These are phyloP conservation scores for Solanum neorickii DNA, from an alignment of 257 asterid species.

Conservation along the genomic window DNA sequence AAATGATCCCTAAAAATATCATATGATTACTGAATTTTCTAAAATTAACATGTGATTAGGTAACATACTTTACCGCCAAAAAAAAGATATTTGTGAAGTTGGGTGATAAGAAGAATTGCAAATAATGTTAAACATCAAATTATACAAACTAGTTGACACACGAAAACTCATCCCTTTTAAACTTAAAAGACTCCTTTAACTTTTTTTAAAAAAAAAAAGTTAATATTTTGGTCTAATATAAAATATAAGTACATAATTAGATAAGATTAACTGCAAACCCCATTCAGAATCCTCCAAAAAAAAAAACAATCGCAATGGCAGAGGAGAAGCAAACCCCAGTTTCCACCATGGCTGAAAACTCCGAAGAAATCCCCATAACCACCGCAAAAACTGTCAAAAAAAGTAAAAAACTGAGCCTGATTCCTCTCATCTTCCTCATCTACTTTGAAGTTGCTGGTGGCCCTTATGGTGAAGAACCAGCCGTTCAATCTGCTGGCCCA, in stretches of 20 bases:
- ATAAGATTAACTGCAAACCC: neutral
- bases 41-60: too few species aligned
- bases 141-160: too few species aligned
- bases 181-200: neutral
- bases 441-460: conserved; percentile 14
- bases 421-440: conserved; percentile 12
- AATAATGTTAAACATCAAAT: neutral
- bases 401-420: neutral
- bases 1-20: too few species aligned
- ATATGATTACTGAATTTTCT: too few species aligned
- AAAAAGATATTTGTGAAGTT: neutral
- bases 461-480: conserved; percentile 10
- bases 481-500: conserved; percentile 4
- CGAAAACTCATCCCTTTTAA: neutral
- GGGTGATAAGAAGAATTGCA: neutral
- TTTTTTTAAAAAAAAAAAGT: too few species aligned
- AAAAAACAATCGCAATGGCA: neutral
- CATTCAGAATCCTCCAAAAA: neutral
- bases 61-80: too few species aligned
- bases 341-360: neutral
- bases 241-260: neutral
- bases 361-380: neutral
- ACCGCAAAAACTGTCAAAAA: neutral
- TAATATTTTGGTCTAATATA: neutral
- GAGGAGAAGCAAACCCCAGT: neutral